Evolutionary conservation across 495 filamentous ascomycete genomes (phyloP), one percentile per base, ranked within the genome.

Genomic region (Aspergillus homomorphus): DNA sequence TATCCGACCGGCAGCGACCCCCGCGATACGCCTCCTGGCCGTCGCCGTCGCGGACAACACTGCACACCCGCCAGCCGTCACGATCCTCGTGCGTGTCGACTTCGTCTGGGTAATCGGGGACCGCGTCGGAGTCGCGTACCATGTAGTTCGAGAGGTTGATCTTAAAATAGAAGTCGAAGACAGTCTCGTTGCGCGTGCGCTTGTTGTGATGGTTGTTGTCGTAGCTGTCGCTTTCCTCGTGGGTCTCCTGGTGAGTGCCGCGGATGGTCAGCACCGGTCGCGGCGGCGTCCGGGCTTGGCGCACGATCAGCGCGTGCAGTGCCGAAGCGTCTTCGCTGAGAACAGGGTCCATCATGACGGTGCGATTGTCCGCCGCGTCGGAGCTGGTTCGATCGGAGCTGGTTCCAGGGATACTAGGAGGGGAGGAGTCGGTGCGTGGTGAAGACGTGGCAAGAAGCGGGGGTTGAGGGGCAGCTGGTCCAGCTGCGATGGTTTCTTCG

Each of bases 151-250:
- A 65, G 4, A 77, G 62, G 42, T 79, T 71, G 18, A 79, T 58
- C 19, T 57, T 63, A 58, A 79, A 79, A 8, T 69, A 42, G 42
- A 79, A 79, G 59, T 79, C 76, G 2, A 64, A 63, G 10, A 77
- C 68, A 1, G 51, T 63, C 50, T 67, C 63, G 30, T 45, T 67
- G 16, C 62, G 64, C 26, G 67, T 70, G 19, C 77, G 58, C 20
- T 73, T 71, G 8, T 57, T 57, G 53, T 64, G n/a, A n/a, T n/a
- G 57, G 8, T 43, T 18, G 18, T 48, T 42, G 23, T 19, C 15
- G 33, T 38, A 2, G 12, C 33, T 63, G 46, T 67, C 62, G 41
- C 41, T 67, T 12, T 9, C 33, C 19, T 62, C 54, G 15, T 53
- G 56, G 3, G 62, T 58, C 42, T 77, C 69, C 9, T 56, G 66